phyloP scores from a whole-genome alignment of 2,329 filamentous ascomycete genomes.

The Anthostomella pinea region DNA sequence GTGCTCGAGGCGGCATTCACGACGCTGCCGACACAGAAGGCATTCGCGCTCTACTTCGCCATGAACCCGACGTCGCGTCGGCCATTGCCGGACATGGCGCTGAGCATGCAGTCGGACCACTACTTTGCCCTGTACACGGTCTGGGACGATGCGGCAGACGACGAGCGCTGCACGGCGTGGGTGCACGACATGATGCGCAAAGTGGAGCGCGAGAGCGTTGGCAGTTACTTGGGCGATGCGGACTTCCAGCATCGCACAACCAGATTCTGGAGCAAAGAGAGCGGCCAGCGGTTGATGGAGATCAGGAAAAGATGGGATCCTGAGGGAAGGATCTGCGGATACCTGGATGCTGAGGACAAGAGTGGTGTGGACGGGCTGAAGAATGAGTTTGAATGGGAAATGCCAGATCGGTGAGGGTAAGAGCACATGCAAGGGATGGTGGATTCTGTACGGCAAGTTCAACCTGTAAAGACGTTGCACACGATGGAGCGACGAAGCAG shows the following conservation, averaged over 20 bases:
- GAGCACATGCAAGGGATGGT: too few relatives aligned
- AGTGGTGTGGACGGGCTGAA: conserved; percentile 40
- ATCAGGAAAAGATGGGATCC: conserved; percentile 44
- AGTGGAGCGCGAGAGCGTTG: conserved; percentile 40
- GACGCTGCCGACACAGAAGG: conserved; percentile 43
- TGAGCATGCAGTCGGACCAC: conserved; percentile 54
- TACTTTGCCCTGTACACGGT: conserved; percentile 54
- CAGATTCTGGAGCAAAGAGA: conserved; percentile 46
- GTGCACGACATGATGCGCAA: conserved; percentile 38
- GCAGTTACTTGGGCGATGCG: conserved; percentile 53
- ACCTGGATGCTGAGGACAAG: conserved; percentile 42
- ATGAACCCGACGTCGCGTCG: conserved; percentile 48
- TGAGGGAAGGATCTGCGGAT: conserved; percentile 40
- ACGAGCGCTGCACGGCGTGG: conserved; percentile 43
- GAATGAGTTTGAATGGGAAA: conserved; percentile 39
- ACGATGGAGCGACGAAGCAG: too few relatives aligned
- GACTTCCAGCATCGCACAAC: conserved; percentile 49
- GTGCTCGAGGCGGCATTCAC: conserved; percentile 47
- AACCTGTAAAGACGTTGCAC: too few relatives aligned
- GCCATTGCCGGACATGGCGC: conserved; percentile 48
- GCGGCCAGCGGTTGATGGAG: conserved; percentile 40
- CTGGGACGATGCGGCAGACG: conserved; percentile 46
- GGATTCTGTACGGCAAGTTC: too few relatives aligned
- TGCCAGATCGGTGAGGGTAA: too few relatives aligned
- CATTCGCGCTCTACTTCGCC: conserved; percentile 47